phyloP scores from a whole-genome alignment of 2,329 filamentous ascomycete genomes.

The Pyrenophora graminea region DNA sequence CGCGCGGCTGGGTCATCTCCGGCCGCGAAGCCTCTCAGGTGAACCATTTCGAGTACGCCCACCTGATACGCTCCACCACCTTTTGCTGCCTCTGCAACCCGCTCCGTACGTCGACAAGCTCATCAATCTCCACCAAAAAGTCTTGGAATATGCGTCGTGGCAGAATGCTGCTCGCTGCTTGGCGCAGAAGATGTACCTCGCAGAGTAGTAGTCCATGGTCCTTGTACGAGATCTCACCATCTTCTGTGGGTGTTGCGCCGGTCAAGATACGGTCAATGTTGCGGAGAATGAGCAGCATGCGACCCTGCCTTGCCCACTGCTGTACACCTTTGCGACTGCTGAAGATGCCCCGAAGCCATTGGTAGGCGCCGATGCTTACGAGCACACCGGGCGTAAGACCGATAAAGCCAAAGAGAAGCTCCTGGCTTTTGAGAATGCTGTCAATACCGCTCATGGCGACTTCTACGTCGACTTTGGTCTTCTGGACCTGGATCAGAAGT shows the following conservation, averaged over 20 bases:
- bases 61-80: constrained; percentile 81
- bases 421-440: constrained; percentile 90
- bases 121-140: constrained; percentile 85
- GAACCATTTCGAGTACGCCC: constrained; percentile 83
- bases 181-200: constrained; percentile 82
- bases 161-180: constrained; percentile 68
- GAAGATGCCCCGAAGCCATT: constrained; percentile 72
- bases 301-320: constrained; percentile 67
- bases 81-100: constrained; percentile 77
- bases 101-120: constrained; percentile 78
- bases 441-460: constrained; percentile 96
- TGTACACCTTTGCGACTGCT: constrained; percentile 71
- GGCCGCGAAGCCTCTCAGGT: constrained; percentile 17
- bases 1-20: not conserved
- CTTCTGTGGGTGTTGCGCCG: constrained; percentile 62
- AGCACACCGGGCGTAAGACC: constrained; percentile 92
- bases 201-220: constrained; percentile 89
- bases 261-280: constrained; percentile 76
- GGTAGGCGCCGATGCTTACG: constrained; percentile 73
- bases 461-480: constrained; percentile 98
- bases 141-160: constrained; percentile 77
- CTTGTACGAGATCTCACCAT: constrained; percentile 82
- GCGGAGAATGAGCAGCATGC: constrained; percentile 77
- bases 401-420: constrained; percentile 95
- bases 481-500: constrained; percentile 93